Evolutionary conservation across 2,329 filamentous ascomycete species (phyloP), one percentile per base, ranked within the genome.

Genomic region (Waltergamsia citrina): DNA sequence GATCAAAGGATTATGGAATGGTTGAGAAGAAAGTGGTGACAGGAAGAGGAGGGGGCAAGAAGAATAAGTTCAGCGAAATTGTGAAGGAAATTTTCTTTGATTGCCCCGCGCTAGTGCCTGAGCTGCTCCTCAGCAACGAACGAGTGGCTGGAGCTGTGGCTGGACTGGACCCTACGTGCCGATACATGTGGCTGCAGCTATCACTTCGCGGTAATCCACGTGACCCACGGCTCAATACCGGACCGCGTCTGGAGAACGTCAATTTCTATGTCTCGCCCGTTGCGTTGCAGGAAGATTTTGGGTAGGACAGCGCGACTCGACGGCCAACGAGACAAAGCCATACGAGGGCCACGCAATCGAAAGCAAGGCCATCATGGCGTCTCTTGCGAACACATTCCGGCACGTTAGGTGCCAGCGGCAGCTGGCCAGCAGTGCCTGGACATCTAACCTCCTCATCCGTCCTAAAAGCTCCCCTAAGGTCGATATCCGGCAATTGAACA

Each of bases 351-450:
- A 29, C 28, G 14, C 23, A 5, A 18, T 18, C 29, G 18, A 14
- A 20, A n/a, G 40, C 38, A 33, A 41, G 37, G 43, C 39, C 39
- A 49, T 29, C 37, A 63, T 63, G 60, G 51, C 55, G 30, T 51
- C 49, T 23, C 39, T 60, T 24, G 42, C 52, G 34, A 52, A 45
- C 34, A 46, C 54, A 34, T 38, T 62, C 29, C 52, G 57, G 48
- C 54, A 57, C 28, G 32, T 62, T 11, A 48, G 50, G 45, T 60
- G 56, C 41, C 43, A 51, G 32, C 47, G 51, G 38, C 24, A 33
- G 40, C 29, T 28, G 30, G 32, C 29, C 40, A 31, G 26, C 14
- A 18, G 30, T n/a, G 16, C 19, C 22, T 40, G 32, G 30, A 34
- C 30, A 22, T 10, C 19, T 10, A 26, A 32, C 26, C 40, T 43